phyloP scores from a whole-genome alignment of 306 rosid species.

The Amphicarpaea edgeworthii region DNA sequence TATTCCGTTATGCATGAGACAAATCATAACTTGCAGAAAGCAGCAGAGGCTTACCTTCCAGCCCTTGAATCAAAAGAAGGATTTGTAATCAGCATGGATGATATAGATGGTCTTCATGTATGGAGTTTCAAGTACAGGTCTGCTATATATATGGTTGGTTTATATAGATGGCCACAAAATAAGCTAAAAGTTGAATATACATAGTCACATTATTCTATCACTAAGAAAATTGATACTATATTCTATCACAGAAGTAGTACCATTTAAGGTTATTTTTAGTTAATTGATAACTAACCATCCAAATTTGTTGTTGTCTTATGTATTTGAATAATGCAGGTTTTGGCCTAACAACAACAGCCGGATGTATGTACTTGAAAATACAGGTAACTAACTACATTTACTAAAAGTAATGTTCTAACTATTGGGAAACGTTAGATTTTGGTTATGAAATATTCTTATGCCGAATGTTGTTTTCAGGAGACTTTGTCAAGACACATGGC shows the following conservation, averaged over 20 bases:
- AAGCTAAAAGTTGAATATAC: conserved; percentile 13
- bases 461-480: conserved; percentile 62
- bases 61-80: conserved; percentile 90
- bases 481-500: conserved; percentile 78
- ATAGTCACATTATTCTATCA: background rate
- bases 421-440: background rate
- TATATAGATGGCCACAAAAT: background rate
- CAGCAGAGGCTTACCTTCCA: conserved; percentile 91
- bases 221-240: background rate
- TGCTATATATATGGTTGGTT: background rate
- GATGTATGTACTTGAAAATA: conserved; percentile 97
- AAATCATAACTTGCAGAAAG: conserved; percentile 63
- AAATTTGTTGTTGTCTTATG: background rate
- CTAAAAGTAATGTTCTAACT: background rate
- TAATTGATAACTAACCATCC: conserved; percentile 1
- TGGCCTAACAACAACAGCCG: conserved; percentile 98
- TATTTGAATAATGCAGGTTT: conserved; percentile 61
- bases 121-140: conserved; percentile 99
- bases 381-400: conserved; percentile 60
- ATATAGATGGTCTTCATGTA: conserved; percentile 83
- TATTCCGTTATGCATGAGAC: conserved; percentile 5
- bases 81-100: conserved; percentile 77
- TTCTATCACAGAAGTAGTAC: too few relatives aligned
- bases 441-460: background rate
- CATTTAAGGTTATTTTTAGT: conserved; percentile 8